phyloP scores from a whole-genome alignment of 352 stramenopile genomes.

The Pythium diclinum region DNA sequence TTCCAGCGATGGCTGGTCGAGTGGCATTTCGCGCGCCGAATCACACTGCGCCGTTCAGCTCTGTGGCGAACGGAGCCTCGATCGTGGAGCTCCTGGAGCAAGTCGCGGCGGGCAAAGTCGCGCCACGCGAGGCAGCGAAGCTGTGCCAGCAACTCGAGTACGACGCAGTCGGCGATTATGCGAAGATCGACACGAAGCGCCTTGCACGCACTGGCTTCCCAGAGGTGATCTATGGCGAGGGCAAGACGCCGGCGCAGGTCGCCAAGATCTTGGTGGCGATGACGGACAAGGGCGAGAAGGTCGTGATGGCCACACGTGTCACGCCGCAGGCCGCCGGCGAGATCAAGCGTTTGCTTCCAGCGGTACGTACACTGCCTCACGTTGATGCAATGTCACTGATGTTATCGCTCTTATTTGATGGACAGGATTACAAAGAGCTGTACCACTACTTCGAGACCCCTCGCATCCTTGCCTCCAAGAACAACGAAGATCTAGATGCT shows the following conservation, averaged over 20 bases:
- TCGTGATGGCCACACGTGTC: conserved; percentile 86
- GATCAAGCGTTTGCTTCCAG: conserved; percentile 35
- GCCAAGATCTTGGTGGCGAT: conserved; percentile 89
- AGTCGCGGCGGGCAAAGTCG: conserved; percentile 52
- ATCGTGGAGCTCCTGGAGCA: conserved; percentile 49
- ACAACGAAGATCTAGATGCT: conserved; percentile 13
- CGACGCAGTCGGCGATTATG: conserved; percentile 47
- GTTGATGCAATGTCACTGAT: background rate
- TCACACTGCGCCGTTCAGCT: background rate
- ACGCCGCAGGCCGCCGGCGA: conserved; percentile 37
- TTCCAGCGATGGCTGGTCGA: background rate
- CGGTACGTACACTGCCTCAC: conserved; percentile 30
- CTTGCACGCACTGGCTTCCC: conserved; percentile 91
- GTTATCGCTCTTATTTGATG: background rate
- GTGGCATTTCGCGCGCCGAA: background rate
- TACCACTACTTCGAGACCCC: conserved; percentile 60
- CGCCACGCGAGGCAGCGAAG: conserved; percentile 25
- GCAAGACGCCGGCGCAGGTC: conserved; percentile 91
- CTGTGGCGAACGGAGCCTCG: conserved; percentile 27
- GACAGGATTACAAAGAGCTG: conserved; percentile 1
- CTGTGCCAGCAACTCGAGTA: conserved; percentile 45
- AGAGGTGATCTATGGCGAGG: conserved; percentile 93
- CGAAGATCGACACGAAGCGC: conserved; percentile 89
- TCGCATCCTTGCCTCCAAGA: conserved; percentile 64
- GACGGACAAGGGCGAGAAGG: conserved; percentile 52